Base-by-base conservation (phyloP, 1,139 yeast genomes). In the Magnusiomyces tetraspermus region DNA sequence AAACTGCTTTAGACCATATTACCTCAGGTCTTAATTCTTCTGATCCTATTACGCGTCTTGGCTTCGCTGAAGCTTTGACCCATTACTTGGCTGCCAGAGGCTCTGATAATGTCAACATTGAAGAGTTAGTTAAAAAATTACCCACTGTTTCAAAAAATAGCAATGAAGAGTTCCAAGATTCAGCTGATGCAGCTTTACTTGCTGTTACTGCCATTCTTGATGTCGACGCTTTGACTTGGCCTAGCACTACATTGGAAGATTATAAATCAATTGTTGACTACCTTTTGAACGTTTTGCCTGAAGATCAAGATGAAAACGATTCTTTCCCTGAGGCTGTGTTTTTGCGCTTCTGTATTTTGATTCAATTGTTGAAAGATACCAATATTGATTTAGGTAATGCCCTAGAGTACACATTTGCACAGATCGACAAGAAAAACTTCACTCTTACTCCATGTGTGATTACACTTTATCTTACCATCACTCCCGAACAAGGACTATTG, bases 41-140 rank as follows among this genome's bases (percentile, higher is more conserved):
- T 21, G 78, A 94, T 63, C 95, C 86, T 46, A 76, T 89, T 49
- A 95, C 96, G 1, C 73, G 97, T 54, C 71, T 86, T 44, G 98
- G 98, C 1, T 90, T 85, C 62, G 86, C 96, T 2, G 79, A 88
- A 77, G 94, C 96, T 43, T 71, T 92, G 47, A 80, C 92, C 0
- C 97, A 92, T 66, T 73, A 88, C 1, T 64, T 80, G 24, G 68
- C 71, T 33, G 71, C 38, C 10, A 15, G 82, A 23, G 74, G 83
- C 23, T 57, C 67, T 21, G 60, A 66, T 2, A 57, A 63, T 53
- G 59, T 70, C 46, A 60, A 71, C 13, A 64, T 77, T 22, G 71
- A 72, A 38, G 42, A 15, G 11, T 38, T 38, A n/a, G n/a, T 38
- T 38, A 5, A 38, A 19, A 17, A 19, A 21, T 19, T 46, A 22